These are phyloP conservation scores for Lactifluus volemus DNA, from an alignment of 768 basidiomycete genomes.

Conservation along the genomic window DNA sequence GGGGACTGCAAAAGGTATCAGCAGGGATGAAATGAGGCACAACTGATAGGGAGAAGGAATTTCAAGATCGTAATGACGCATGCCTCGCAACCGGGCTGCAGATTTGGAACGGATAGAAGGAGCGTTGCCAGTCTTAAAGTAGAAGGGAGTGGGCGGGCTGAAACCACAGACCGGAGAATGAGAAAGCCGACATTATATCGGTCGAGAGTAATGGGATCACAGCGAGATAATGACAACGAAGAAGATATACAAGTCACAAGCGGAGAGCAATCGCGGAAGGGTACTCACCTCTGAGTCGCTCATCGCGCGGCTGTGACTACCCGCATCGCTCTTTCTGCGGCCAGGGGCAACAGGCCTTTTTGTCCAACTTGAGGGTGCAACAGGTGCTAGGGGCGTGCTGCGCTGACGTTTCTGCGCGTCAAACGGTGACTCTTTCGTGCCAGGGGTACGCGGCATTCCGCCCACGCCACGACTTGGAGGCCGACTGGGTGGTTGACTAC, in stretches of 20 bases:
- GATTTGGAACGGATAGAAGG: no score
- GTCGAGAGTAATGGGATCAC: neutral
- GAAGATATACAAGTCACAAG: neutral
- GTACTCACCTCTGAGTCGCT: slow-evolving; percentile 69
- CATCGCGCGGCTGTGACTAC: slow-evolving; percentile 36
- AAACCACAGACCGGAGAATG: no score
- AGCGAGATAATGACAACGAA: neutral
- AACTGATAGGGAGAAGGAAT: neutral
- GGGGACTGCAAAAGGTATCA: slow-evolving; percentile 35
- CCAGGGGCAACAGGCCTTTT: slow-evolving; percentile 59
- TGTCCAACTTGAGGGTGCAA: slow-evolving; percentile 69
- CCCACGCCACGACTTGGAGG: slow-evolving; percentile 44
- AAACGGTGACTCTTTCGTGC: slow-evolving; percentile 46
- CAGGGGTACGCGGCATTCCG: slow-evolving; percentile 46
- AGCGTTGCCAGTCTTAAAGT: no score
- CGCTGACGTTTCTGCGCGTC: slow-evolving; percentile 65
- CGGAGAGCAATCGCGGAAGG: neutral
- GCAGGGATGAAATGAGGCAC: slow-evolving; percentile 16
- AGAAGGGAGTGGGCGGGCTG: no score
- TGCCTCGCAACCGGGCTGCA: no score
- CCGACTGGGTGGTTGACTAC: slow-evolving; percentile 35
- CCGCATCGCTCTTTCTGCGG: slow-evolving; percentile 67
- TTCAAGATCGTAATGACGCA: neutral
- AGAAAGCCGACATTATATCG: neutral
- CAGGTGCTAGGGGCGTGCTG: slow-evolving; percentile 48